Percentiles rank a stretch among this genome's conserved stretches.
These are phyloP conservation scores for Cryphonectria naterciae DNA, from an alignment of 2,329 filamentous ascomycete genomes.

Conservation along the genomic window DNA sequence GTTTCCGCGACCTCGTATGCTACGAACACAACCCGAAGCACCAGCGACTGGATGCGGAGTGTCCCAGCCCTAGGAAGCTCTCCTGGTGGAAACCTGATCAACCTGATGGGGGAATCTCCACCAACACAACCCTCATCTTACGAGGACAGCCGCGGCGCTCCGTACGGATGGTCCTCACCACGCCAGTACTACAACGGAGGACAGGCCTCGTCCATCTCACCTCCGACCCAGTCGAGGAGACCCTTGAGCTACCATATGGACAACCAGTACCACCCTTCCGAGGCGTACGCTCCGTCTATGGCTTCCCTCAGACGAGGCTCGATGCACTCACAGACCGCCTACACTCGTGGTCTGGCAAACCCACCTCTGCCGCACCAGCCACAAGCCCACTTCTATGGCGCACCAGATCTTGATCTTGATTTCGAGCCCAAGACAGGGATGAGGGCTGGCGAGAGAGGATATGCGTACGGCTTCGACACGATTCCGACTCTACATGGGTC, in stretches of 20 bases:
- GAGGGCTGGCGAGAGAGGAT: conserved; percentile 69
- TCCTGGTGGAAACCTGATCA: conserved; percentile 55
- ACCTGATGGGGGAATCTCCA: conserved; percentile 55
- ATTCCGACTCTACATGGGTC: conserved; percentile 48
- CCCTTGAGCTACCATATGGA: conserved; percentile 62
- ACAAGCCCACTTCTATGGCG: conserved; percentile 77
- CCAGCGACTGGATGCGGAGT: conserved; percentile 52
- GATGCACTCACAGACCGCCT: conserved; percentile 53
- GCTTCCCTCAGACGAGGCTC: conserved; percentile 50
- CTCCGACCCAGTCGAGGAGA: conserved; percentile 43
- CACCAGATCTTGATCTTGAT: conserved; percentile 71
- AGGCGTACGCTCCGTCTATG: conserved; percentile 44
- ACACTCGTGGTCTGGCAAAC: conserved; percentile 51
- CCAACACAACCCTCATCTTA: conserved; percentile 58
- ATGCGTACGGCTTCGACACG: conserved; percentile 81
- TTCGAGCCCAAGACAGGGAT: conserved; percentile 55
- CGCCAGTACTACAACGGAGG: conserved; percentile 49
- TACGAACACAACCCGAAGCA: conserved; percentile 52
- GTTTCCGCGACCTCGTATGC: conserved; percentile 54
- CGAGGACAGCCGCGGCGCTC: conserved; percentile 49
- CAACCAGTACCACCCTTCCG: conserved; percentile 46
- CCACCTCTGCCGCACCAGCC: conserved; percentile 75
- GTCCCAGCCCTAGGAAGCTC: conserved; percentile 50
- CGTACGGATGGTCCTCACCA: conserved; percentile 52
- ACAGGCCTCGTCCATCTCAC: conserved; percentile 48